Evolutionary conservation across 108 stramenopile species (phyloP), one percentile per base, ranked within the genome.

Genomic region (Stephanodiscus minutulus): DNA sequence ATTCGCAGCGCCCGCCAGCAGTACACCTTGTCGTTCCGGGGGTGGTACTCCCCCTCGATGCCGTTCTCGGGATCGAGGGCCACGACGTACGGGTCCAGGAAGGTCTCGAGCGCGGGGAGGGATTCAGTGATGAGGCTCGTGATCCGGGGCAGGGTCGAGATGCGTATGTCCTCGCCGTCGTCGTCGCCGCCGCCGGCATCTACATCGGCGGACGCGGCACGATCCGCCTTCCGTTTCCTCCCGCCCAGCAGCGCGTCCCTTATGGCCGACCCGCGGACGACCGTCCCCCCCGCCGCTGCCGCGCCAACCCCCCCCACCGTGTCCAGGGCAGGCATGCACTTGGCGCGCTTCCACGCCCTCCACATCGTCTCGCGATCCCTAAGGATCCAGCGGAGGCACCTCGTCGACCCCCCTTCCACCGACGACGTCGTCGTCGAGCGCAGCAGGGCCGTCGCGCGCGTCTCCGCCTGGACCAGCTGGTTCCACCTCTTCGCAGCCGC

Each of bases 41-140:
- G 93, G 62, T 91, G 89, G 66, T 92, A 94, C 52, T 90, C 91
- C 10, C 76, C 91, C 65, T 94, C 93, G 20, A 94, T 89, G 2
- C 91, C 91, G 48, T 85, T 73, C 22, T 92, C 93, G 12, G 93
- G 93, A 68, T 94, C 91, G 21, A 88, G 73, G 17, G 93, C 93
- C 15, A 92, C 93, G 3, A 88, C 83, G 63, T 90, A 94, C 0
- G 77, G 73, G 55, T 88, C 85, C 61, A 94, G 64, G 58, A 88
- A 91, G 18, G 44, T 44, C 33, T 84, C 76, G 20, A 93, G 58
- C 11, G 68, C 31, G 15, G 84, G 79, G 15, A 72, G 52, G 4
- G 73, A 55, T 61, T 81, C 2, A 18, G 53, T 59, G 44, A 82
- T 68, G n/a, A 71, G 50, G 46, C 60, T 50, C 33, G 25, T 37